These are phyloP conservation scores for Tardiomyces blankii DNA, from an alignment of 1,139 yeast genomes.

Conservation along the genomic window DNA sequence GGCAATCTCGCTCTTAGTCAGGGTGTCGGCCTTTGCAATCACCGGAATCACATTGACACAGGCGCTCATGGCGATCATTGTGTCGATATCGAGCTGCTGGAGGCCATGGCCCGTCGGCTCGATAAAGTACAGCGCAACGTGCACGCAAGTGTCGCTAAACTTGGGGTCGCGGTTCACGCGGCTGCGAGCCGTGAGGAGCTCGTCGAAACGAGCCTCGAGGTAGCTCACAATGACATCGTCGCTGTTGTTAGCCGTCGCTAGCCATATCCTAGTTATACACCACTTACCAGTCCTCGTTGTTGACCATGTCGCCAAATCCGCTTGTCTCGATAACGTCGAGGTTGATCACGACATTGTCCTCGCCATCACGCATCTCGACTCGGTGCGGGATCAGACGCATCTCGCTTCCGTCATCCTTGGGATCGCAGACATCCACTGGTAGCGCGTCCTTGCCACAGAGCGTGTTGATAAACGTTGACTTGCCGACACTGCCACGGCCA, in stretches of 20 bases:
- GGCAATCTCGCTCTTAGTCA: conserved; percentile 71
- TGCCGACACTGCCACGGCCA: conserved; percentile 85
- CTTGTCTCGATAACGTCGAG: conserved; percentile 74
- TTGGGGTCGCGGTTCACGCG: conserved; percentile 76
- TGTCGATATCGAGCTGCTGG: conserved; percentile 89
- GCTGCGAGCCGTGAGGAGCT: conserved; percentile 83
- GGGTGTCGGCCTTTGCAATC: conserved; percentile 90
- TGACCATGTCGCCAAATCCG: conserved; percentile 64
- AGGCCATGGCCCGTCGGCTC: conserved; percentile 94
- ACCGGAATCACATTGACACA: conserved; percentile 92
- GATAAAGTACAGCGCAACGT: conserved; percentile 88
- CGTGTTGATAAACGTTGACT: conserved; percentile 90
- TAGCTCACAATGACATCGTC: conserved; percentile 63
- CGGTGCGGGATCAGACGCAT: background rate
- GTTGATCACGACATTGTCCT: conserved; percentile 61
- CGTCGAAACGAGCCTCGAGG: conserved; percentile 84
- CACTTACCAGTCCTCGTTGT: conserved; percentile 30
- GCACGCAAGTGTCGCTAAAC: conserved; percentile 69
- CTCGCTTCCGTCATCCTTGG: background rate
- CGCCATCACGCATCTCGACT: conserved; percentile 26
- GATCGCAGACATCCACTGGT: conserved; percentile 9
- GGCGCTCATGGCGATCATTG: conserved; percentile 77
- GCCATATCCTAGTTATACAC: background rate
- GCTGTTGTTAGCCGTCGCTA: conserved; percentile 30
- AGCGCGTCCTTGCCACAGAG: conserved; percentile 70